phyloP scores from a whole-genome alignment of 1,284 basidiomycete genomes.

The Moesziomyces antarcticus region DNA sequence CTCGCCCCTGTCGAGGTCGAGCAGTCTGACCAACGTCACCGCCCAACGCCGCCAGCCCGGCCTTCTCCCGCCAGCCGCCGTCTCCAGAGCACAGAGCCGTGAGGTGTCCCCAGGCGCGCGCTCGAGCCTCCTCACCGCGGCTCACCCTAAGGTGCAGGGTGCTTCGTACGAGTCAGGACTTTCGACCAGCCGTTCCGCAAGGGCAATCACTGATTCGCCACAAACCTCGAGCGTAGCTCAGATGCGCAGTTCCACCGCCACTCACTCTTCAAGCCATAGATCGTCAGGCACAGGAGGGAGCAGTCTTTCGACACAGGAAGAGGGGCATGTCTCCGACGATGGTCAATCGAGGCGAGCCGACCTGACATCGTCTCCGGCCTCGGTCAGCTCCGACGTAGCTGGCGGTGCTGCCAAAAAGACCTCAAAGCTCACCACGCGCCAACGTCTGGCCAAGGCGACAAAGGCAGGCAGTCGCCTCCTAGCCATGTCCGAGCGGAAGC shows the following conservation, averaged over 20 bases:
- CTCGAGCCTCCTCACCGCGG: not conserved
- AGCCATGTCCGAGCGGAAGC: constrained; percentile 20
- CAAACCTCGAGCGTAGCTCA: constrained; percentile 2
- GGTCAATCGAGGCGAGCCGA: not conserved
- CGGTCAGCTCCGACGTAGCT: constrained; percentile 14
- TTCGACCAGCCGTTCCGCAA: not conserved
- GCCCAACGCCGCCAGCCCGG: constrained; percentile 12
- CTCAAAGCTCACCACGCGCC: constrained; percentile 41
- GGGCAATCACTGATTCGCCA: constrained; percentile 25
- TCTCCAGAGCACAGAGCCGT: constrained; percentile 21
- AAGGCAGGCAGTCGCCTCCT: constrained; percentile 42
- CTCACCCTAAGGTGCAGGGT: constrained; percentile 10
- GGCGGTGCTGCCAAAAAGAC: constrained; percentile 16
- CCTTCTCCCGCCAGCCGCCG: constrained; percentile 1
- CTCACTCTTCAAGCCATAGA: not conserved
- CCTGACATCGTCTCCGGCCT: constrained; percentile 10
- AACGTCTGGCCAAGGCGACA: constrained; percentile 45
- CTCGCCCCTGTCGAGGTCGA: constrained; percentile 31
- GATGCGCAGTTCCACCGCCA: not conserved
- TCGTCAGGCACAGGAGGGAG: not conserved
- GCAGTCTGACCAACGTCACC: constrained; percentile 36
- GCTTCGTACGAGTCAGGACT: constrained; percentile 7
- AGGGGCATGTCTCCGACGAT: constrained; percentile 5
- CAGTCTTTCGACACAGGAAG: not conserved
- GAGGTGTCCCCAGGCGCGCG: constrained; percentile 18